Evolutionary conservation across 2,329 filamentous ascomycete genomes (phyloP).

Genomic region (Xylariales sp.): DNA sequence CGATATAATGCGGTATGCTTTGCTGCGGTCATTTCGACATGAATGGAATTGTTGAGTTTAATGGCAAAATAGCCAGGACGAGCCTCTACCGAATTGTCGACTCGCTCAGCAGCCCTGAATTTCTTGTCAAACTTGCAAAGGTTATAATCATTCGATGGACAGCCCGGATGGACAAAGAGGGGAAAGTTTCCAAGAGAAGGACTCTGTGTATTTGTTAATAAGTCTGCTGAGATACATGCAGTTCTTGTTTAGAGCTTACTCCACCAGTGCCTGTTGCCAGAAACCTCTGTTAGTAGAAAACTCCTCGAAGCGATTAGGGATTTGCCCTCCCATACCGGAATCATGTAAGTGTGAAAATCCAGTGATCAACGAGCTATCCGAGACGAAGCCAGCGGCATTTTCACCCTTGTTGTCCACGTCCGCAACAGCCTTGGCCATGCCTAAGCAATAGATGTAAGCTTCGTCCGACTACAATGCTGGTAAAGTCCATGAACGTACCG

Average conservation of each 20-base stretch:
- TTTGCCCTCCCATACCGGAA: constrained; percentile 18
- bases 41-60: constrained; percentile 49
- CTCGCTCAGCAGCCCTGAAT: constrained; percentile 42
- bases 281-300: too few species aligned
- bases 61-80: constrained; percentile 58
- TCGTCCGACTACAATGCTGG: too few species aligned
- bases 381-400: constrained; percentile 26
- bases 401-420: constrained; percentile 21
- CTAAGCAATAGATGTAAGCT: too few species aligned
- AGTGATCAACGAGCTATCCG: constrained; percentile 22
- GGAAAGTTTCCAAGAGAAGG: constrained; percentile 51
- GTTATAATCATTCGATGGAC: constrained; percentile 39
- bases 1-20: constrained; percentile 55
- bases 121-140: constrained; percentile 46
- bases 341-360: constrained; percentile 30
- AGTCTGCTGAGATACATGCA: neutral
- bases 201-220: constrained; percentile 17
- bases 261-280: constrained; percentile 28
- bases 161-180: constrained; percentile 46
- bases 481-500: constrained; percentile 13
- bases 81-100: constrained; percentile 46
- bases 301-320: too few species aligned
- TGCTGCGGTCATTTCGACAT: constrained; percentile 58
- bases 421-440: constrained; percentile 29
- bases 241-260: constrained; percentile 22